Conservation (phyloP, 148 eudicot genomes). For the Rhododendron griersonianum region DNA sequence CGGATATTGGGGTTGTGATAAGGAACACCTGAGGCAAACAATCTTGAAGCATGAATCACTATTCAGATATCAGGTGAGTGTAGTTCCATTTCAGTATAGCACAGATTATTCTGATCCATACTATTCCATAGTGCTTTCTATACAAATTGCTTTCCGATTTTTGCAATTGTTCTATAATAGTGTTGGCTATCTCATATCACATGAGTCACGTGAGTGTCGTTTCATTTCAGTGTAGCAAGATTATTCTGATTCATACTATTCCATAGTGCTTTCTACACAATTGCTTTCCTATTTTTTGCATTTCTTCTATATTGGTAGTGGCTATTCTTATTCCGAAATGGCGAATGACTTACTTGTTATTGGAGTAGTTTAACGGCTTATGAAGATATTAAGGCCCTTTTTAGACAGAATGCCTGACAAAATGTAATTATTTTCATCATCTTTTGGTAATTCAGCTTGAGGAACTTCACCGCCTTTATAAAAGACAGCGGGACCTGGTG, state of each 20-base stretch:
- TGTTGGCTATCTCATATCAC: slow-evolving; percentile 17
- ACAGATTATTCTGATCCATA: background rate
- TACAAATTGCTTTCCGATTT: background rate
- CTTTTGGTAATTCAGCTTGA: slow-evolving; percentile 25
- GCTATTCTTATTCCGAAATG: background rate
- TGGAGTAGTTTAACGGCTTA: background rate
- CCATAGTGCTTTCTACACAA: background rate
- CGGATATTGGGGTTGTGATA: slow-evolving; percentile 15
- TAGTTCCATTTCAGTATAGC: background rate
- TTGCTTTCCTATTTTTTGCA: background rate
- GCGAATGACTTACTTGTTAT: background rate
- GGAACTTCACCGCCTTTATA: slow-evolving; percentile 51
- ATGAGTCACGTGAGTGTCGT: slow-evolving; percentile 31
- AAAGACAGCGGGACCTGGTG: slow-evolving; percentile 43
- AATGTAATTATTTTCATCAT: background rate
- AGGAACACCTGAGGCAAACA: slow-evolving; percentile 31
- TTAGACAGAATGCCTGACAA: background rate
- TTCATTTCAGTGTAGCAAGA: background rate
- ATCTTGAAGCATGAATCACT: slow-evolving; percentile 41
- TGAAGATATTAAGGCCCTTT: background rate
- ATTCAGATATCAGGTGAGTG: slow-evolving; percentile 42
- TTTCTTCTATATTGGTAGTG: background rate
- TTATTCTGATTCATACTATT: background rate
- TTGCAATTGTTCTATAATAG: background rate
- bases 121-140: background rate